These are phyloP conservation scores for Pseudomonodictys pantanalensis DNA, from an alignment of 495 filamentous ascomycete species.

Conservation along the genomic window DNA sequence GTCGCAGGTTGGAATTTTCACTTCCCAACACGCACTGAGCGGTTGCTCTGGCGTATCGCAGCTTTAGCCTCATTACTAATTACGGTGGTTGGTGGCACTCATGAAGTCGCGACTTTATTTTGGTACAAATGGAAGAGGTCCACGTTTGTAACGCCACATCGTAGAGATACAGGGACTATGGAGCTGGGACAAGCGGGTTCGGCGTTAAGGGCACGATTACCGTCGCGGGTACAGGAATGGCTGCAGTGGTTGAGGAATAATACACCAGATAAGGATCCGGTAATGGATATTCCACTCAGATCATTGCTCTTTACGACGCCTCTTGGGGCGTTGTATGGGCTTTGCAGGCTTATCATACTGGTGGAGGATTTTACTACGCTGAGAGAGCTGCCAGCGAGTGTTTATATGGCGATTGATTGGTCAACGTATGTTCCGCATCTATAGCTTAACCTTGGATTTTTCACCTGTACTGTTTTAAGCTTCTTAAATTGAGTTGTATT, in stretches of 20 bases:
- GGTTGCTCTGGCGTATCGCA: constrained; percentile 17
- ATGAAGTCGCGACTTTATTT: neutral
- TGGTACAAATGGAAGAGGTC: neutral
- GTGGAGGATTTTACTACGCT: constrained; percentile 17
- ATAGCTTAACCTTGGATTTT: no score
- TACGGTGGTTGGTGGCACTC: neutral
- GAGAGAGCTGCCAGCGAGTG: constrained; percentile 15
- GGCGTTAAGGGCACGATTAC: neutral
- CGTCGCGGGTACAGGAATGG: neutral
- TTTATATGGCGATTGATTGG: constrained; percentile 21
- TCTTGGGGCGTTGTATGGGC: constrained; percentile 8
- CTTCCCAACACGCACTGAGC: constrained; percentile 22
- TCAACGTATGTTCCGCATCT: constrained; percentile 24
- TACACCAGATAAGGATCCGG: neutral
- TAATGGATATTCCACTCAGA: neutral
- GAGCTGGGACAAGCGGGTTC: neutral
- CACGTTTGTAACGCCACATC: neutral
- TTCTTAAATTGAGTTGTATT: no score
- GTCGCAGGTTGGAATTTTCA: constrained; percentile 27
- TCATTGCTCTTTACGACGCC: constrained; percentile 4
- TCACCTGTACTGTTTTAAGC: no score
- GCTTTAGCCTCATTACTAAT: neutral
- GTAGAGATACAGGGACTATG: neutral
- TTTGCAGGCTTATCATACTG: constrained; percentile 5
- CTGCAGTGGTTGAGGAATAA: neutral